Evolutionary conservation across 305 asterid genomes (phyloP), one percentile per base, ranked within the genome.

Genomic region (Withania somnifera): DNA sequence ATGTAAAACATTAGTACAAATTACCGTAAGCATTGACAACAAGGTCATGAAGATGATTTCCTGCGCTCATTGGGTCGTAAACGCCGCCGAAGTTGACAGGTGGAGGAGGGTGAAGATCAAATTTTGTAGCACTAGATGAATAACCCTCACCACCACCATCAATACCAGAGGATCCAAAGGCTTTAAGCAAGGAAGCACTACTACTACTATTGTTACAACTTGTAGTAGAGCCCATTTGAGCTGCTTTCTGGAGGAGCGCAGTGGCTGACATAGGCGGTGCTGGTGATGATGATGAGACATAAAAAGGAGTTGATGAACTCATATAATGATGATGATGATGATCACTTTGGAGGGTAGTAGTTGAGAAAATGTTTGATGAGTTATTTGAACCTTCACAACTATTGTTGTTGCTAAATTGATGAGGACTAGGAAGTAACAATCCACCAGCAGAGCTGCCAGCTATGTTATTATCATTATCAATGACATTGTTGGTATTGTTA

Each of bases 211-310:
- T 86, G 87, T 80, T 85, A 19, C 56, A 3, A 85, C 89, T 87
- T 4, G 93, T 82, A 80, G 88, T 82, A 6, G 97, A 93, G 47
- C 98, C 97, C 82, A 91, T 58, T 38, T 91, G 93, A 7, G 97
- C 94, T 0, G 98, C 98, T 81, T 93, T 90, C 28, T 94, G 98
- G 38, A 94, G 97, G 13, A 94, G 89, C 0, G 97, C 97, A 0
- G 98, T 94, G 2, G 98, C 98, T 0, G 98, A 94, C 95, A 93
- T 88, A 61, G 89, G 91, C 5, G 91, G 83, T 1, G 86, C 40
- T 13, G 52, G 67, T 0, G 87, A 85, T 24, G 36, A 83, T 3
- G 97, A 79, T 34, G 81, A 64, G 90, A 91, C 91, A 89, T 89
- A 91, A 9, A 90, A 89, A 14, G 97, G 93, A 75, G 90, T 84